Percentiles rank a stretch among this genome's conserved stretches.
Evolutionary conservation across 164 flowering plant species (phyloP).

Genomic region (Houttuynia cordata): DNA sequence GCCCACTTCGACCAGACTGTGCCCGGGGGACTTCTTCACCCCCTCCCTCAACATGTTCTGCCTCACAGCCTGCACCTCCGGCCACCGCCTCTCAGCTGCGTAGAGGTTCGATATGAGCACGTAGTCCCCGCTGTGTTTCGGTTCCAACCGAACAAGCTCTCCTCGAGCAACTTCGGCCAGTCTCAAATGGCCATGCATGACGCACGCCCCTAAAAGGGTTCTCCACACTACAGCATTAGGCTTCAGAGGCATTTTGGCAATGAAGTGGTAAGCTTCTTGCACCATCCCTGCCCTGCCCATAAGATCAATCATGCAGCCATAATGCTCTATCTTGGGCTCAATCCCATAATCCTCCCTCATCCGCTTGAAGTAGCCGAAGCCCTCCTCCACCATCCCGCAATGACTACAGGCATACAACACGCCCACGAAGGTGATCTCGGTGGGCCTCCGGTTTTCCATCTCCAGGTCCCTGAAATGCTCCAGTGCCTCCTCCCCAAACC

Average conservation of each 20-base stretch:
- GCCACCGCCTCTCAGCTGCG: slow-evolving; percentile 6
- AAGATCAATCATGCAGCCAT: slow-evolving; percentile 32
- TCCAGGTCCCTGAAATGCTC: slow-evolving; percentile 18
- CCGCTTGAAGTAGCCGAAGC: slow-evolving; percentile 20
- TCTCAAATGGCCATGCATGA: slow-evolving; percentile 15
- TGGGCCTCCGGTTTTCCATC: slow-evolving; percentile 14
- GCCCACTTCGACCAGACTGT: slow-evolving; percentile 22
- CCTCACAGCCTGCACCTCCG: slow-evolving; percentile 19
- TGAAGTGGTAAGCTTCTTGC: slow-evolving; percentile 16
- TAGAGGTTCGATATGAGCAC: slow-evolving; percentile 26
- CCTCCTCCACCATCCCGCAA: slow-evolving; percentile 25
- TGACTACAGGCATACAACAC: slow-evolving; percentile 30
- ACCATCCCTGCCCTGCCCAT: slow-evolving; percentile 26
- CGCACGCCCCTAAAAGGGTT: slow-evolving; percentile 23
- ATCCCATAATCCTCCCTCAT: slow-evolving; percentile 21
- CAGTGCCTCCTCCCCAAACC: slow-evolving; percentile 21
- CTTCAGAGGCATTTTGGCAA: slow-evolving; percentile 19
- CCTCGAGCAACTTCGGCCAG: slow-evolving; percentile 19
- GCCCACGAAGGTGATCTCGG: slow-evolving; percentile 28
- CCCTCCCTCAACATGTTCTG: slow-evolving; percentile 19
- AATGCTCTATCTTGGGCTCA: slow-evolving; percentile 26
- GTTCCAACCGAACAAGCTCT: slow-evolving; percentile 15
- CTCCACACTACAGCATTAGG: slow-evolving; percentile 31
- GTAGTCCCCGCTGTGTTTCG: slow-evolving; percentile 24
- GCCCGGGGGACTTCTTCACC: slow-evolving; percentile 24